Conservation (phyloP, 306 rosid species). For the Urtica urens region DNA sequence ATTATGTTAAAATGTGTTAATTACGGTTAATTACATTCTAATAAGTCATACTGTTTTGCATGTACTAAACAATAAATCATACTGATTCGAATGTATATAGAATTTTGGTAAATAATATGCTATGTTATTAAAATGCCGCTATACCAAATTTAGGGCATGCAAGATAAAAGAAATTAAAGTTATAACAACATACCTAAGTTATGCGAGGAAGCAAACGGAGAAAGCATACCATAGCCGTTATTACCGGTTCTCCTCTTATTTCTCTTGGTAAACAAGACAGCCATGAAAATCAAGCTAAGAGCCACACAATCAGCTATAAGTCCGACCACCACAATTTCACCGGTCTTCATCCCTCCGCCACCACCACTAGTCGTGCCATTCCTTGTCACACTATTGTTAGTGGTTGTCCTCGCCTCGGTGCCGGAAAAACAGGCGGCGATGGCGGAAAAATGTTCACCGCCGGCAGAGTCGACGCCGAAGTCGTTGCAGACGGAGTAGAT, state of each 20-base stretch:
- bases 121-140: too few species aligned
- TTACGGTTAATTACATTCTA: too few species aligned
- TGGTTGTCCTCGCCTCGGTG: conserved; percentile 41
- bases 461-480: conserved; percentile 30
- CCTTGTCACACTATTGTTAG: conserved; percentile 13
- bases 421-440: conserved; percentile 24
- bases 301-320: conserved; percentile 46
- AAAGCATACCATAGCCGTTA: conserved; percentile 37
- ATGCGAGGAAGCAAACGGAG: conserved; percentile 79
- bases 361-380: conserved; percentile 19
- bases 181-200: conserved; percentile 62
- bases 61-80: too few species aligned
- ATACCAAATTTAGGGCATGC: too few species aligned
- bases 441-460: conserved; percentile 16
- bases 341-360: conserved; percentile 33
- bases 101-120: too few species aligned
- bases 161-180: too few species aligned
- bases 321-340: conserved; percentile 48
- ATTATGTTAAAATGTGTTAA: too few species aligned
- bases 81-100: too few species aligned
- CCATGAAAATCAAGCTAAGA: conserved; percentile 56
- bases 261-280: conserved; percentile 44
- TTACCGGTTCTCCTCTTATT: conserved; percentile 38
- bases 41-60: too few species aligned
- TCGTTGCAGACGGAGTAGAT: conserved; percentile 26